phyloP scores from a whole-genome alignment of 2,329 filamentous ascomycete species.

The Paecilomyces sp. region DNA sequence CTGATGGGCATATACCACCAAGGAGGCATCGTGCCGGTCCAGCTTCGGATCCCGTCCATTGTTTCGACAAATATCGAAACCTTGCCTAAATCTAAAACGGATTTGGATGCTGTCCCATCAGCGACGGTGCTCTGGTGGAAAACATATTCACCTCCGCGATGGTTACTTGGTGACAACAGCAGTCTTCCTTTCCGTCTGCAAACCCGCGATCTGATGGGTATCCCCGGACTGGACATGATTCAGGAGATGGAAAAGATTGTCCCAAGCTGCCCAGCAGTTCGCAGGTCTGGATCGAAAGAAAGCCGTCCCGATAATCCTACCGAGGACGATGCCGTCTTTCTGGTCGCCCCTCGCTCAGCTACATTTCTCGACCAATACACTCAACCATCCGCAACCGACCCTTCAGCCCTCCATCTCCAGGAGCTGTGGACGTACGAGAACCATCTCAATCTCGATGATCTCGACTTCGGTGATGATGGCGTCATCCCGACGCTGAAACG shows the following conservation, averaged over 20 bases:
- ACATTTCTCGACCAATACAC: conserved; percentile 34
- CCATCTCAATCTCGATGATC: conserved; percentile 46
- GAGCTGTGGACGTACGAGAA: conserved; percentile 37
- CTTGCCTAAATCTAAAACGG: neutral
- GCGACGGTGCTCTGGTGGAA: conserved; percentile 48
- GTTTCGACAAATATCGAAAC: conserved; percentile 20
- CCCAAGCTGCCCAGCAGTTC: conserved; percentile 19
- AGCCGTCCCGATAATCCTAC: conserved; percentile 3
- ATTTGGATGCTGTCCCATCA: conserved; percentile 3
- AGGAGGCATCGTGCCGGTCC: conserved; percentile 44
- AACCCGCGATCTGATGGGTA: conserved; percentile 44
- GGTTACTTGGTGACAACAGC: conserved; percentile 39
- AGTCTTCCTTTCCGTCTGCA: conserved; percentile 24
- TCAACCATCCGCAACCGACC: conserved; percentile 3
- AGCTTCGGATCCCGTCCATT: conserved; percentile 38
- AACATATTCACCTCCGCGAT: conserved; percentile 46
- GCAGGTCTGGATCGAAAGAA: conserved; percentile 1
- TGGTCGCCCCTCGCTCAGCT: conserved; percentile 41
- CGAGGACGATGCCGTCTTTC: conserved; percentile 23
- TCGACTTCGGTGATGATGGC: conserved; percentile 45
- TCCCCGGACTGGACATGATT: conserved; percentile 34
- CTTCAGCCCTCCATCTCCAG: conserved; percentile 23
- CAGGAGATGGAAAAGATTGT: conserved; percentile 27
- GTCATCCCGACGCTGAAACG: conserved; percentile 37
- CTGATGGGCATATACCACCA: conserved; percentile 50